Evolutionary conservation across 768 basidiomycete genomes (phyloP).

Genomic region (Mycena vulgaris): DNA sequence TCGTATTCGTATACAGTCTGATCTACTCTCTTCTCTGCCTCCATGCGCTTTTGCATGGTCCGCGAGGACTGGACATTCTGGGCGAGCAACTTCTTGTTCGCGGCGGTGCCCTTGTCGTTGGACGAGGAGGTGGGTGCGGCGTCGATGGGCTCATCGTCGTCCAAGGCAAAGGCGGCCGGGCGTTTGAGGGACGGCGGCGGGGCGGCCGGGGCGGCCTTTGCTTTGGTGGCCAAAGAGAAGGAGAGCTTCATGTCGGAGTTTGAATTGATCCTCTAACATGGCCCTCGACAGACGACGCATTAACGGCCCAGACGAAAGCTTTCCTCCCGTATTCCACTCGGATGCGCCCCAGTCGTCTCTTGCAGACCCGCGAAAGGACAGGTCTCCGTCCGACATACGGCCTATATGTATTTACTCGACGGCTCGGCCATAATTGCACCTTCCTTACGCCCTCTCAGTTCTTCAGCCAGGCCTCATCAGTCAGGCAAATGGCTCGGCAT

Average conservation of each 20-base stretch:
- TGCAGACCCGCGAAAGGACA: slow-evolving; percentile 62
- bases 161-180: slow-evolving; percentile 74
- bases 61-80: slow-evolving; percentile 75
- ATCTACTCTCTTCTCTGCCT: slow-evolving; percentile 86
- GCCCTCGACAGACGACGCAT: slow-evolving; percentile 89
- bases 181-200: slow-evolving; percentile 65
- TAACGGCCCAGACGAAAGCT: slow-evolving; percentile 92
- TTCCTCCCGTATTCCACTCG: slow-evolving; percentile 71
- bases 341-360: slow-evolving; percentile 52
- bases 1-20: slow-evolving; percentile 94
- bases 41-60: slow-evolving; percentile 79
- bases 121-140: slow-evolving; percentile 61
- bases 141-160: slow-evolving; percentile 74
- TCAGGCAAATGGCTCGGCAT: slow-evolving; percentile 97
- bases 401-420: slow-evolving; percentile 79
- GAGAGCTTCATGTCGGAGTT: slow-evolving; percentile 83
- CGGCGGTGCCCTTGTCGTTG: slow-evolving; percentile 54
- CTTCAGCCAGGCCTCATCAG: slow-evolving; percentile 91
- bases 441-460: slow-evolving; percentile 62
- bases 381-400: slow-evolving; percentile 77
- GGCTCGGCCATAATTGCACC: background rate
- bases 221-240: slow-evolving; percentile 82
- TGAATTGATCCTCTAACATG: slow-evolving; percentile 48
- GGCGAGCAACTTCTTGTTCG: slow-evolving; percentile 70
- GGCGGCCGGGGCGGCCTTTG: slow-evolving; percentile 66